Evolutionary conservation across 2,329 filamentous ascomycete genomes (phyloP), one percentile per base, ranked within the genome.

Genomic region (Alternaria tenuissima): DNA sequence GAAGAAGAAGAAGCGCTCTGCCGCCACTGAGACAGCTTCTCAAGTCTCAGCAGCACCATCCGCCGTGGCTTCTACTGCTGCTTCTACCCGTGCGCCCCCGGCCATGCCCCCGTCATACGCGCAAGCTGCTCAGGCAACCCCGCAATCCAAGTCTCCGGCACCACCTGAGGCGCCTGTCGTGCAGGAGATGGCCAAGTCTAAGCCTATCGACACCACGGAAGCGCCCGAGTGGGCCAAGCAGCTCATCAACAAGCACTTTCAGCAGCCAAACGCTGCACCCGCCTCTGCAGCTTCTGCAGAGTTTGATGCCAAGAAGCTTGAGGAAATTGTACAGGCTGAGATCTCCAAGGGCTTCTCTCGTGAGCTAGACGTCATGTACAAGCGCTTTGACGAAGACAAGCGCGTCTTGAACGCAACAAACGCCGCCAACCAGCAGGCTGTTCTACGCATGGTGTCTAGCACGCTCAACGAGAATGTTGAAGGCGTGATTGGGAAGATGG

Each of bases 401-500:
- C 85, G 87, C 56, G 84, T 86, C 43, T 85, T 88, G 72, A 87
- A 89, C 71, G 87, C 87, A 52, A 84, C 88, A 18, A 84, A 85
- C 39, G 82, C 84, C 41, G 85, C 88, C n/a, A 88, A 89, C 72
- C 89, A 91, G 71, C 88, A 91, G 67, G 87, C 89, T 41, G 83
- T 92, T 20, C 83, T 92, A 43, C 87, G 88, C 28, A 79, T 91
- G 54, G 87, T 92, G 4, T 91, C 89, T 1, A 86, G 83, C 63
- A 91, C 89, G 3, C 78, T 92, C 44, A 87, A 87, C 11, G 88
- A 90, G 61, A 91, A 91, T 57, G 87, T 92, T 24, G 89, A 92
- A 77, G 89, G 91, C 70, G 91, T 92, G 22, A 85, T 97, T 38
- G 85, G 88, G 62, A 89, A 88, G 62, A 91, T 96, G 67, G 89